phyloP scores from a whole-genome alignment of 2,329 filamentous ascomycete genomes.

The Neoscytalidium dimidiatum region DNA sequence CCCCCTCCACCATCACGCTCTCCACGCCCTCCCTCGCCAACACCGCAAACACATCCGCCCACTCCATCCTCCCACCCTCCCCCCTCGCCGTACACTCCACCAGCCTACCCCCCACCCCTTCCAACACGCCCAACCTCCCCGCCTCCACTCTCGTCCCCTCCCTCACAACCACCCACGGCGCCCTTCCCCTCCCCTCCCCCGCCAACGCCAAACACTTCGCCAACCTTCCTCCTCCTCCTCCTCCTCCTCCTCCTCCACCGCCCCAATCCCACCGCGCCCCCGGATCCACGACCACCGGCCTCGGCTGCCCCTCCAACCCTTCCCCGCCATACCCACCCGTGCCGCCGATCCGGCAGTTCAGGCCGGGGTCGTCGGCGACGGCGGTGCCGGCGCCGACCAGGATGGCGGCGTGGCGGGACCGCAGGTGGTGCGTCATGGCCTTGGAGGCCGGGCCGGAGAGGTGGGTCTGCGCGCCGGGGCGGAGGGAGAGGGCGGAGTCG shows the following conservation, averaged over 20 bases:
- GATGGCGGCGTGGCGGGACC: constrained; percentile 80
- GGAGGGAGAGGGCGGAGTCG: constrained; percentile 75
- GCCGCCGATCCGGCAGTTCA: constrained; percentile 76
- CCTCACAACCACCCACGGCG: constrained; percentile 66
- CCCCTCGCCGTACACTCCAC: constrained; percentile 31
- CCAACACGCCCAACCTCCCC: constrained; percentile 28
- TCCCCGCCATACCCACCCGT: constrained; percentile 56
- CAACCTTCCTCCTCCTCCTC: constrained; percentile 50
- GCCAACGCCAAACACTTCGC: constrained; percentile 67
- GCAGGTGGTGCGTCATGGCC: constrained; percentile 89
- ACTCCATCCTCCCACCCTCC: constrained; percentile 49
- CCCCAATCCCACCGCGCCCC: constrained; percentile 69
- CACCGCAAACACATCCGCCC: constrained; percentile 63
- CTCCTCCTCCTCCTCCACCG: too few relatives aligned
- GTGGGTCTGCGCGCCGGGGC: constrained; percentile 76
- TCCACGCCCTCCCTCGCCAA: constrained; percentile 62
- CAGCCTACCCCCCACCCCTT: constrained; percentile 30
- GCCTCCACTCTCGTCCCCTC: constrained; percentile 30
- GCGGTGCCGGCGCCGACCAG: constrained; percentile 83
- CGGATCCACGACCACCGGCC: constrained; percentile 82
- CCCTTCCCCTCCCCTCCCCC: constrained; percentile 65
- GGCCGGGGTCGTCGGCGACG: constrained; percentile 77
- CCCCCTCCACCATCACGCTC: constrained; percentile 93
- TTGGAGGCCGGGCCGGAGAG: constrained; percentile 84
- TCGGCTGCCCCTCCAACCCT: constrained; percentile 64